Evolutionary conservation across 176 grass and related monocot genomes (phyloP), one percentile per base, ranked within the genome.

Genomic region (Panicum miliaceum): DNA sequence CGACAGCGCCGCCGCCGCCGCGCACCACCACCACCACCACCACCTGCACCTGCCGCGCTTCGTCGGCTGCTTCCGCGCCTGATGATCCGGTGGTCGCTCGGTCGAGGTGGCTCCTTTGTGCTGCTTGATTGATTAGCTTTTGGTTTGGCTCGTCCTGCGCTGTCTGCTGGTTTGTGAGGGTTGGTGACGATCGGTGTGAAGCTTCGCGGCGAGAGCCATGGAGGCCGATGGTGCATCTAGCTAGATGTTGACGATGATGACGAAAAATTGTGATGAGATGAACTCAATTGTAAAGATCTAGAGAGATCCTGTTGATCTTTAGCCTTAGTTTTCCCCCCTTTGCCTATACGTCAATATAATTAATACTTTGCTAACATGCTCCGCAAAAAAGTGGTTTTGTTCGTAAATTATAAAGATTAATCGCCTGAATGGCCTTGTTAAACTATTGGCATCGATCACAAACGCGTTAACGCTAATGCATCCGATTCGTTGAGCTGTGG

Each of bases 1-100:
- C 82, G 41, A 75, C 76, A 22, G 12, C 58, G 42, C 18, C 41
- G 35, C 23, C 52, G 64, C 11, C 53, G 88, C n/a, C 11, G 52
- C 69, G 45, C 47, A 25, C 19, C 20, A 22, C 45, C 78, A 80
- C 57, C 40, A 64, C 26, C 71, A 82, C 80, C 22, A 16, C 34
- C 47, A 84, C 71, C 73, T 78, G 45, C 95, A 92, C 59, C 79
- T 90, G 26, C 95, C 86, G 57, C 92, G 88, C 25, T 86, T 97
- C 52, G 89, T 75, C 19, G 86, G 81, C 0, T 98, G 93, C 83
- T 93, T 98, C 81, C 82, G 91, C 54, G 96, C 91, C 13, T 95
- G 88, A 91, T 42, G 23, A 91, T 34, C 23, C 4, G 7, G 0
- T n/a, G 37, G 0, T 1, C 36, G 1, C 2, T 46, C 12, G 25